These are phyloP conservation scores for Penicillium maclennaniae DNA, from an alignment of 495 filamentous ascomycete genomes.

Conservation along the genomic window DNA sequence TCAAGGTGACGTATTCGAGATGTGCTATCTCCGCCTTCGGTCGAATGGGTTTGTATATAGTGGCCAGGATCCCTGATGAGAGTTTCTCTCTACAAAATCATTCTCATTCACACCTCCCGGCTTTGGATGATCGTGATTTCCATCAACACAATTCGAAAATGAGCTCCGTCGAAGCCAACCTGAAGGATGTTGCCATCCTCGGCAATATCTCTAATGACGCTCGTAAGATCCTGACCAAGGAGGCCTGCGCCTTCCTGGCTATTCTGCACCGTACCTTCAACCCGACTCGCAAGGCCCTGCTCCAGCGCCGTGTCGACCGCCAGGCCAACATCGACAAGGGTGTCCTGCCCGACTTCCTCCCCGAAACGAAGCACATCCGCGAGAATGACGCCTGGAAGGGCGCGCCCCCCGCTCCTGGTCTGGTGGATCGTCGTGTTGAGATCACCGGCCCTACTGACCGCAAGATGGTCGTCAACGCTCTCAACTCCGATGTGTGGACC, in stretches of 20 bases:
- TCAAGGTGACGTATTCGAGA: conserved; percentile 28
- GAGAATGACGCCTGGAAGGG: conserved; percentile 94
- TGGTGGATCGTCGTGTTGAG: conserved; percentile 95
- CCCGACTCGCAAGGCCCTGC: conserved; percentile 77
- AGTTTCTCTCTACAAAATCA: conserved; percentile 6
- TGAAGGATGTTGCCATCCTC: conserved; percentile 84
- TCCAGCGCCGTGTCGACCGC: conserved; percentile 79
- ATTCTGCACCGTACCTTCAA: conserved; percentile 96
- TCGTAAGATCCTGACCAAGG: conserved; percentile 86
- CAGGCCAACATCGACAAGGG: conserved; percentile 96
- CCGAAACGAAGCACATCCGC: conserved; percentile 93
- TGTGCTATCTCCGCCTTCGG: conserved; percentile 21
- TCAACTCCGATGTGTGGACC: conserved; percentile 97
- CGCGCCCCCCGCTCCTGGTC: conserved; percentile 85
- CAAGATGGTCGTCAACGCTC: conserved; percentile 98
- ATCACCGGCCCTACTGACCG: conserved; percentile 97
- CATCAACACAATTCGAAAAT: conserved; percentile 44
- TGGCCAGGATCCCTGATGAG: neutral
- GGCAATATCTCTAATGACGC: conserved; percentile 72
- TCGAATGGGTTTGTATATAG: conserved; percentile 26
- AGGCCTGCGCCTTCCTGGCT: conserved; percentile 88
- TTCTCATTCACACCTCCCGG: neutral
- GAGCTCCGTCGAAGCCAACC: conserved; percentile 67
- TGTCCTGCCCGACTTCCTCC: conserved; percentile 87
- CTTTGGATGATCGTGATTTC: conserved; percentile 1